Conservation (phyloP, 805 yeast genomes). For the Teunomyces pallodes region DNA sequence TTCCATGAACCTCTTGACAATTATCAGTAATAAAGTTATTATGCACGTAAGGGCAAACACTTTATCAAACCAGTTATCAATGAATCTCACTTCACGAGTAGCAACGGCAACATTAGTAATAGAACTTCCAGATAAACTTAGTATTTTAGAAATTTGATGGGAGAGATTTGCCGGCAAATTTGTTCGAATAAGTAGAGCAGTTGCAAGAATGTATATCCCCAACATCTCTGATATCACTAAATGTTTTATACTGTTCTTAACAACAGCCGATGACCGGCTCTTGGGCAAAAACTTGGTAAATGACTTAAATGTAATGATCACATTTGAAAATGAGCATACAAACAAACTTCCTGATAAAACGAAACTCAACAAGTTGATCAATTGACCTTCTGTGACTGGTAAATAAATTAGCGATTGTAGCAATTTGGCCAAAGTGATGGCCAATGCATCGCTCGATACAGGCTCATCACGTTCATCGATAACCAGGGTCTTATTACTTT, state of each 20-base stretch:
- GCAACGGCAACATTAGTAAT: constrained; percentile 17
- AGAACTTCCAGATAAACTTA: constrained; percentile 34
- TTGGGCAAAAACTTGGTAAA: constrained; percentile 29
- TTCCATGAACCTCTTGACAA: constrained; percentile 18
- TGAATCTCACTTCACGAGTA: constrained; percentile 41
- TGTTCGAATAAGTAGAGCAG: constrained; percentile 48
- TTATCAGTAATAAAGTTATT: constrained; percentile 26
- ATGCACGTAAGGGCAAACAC: constrained; percentile 46
- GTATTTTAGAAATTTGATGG: constrained; percentile 36
- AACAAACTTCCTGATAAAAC: constrained; percentile 58
- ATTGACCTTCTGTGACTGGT: constrained; percentile 36
- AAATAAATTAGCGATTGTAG: constrained; percentile 23
- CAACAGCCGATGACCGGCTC: constrained; percentile 11
- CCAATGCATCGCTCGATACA: constrained; percentile 43
- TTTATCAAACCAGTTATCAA: constrained; percentile 52
- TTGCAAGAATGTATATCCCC: constrained; percentile 51
- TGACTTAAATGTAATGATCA: constrained; percentile 57
- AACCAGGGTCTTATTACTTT: neutral
- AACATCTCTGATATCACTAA: constrained; percentile 43
- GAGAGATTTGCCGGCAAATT: constrained; percentile 47
- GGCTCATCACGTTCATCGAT: constrained; percentile 6
- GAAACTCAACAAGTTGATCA: constrained; percentile 47
- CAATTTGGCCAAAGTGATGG: constrained; percentile 46
- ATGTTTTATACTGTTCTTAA: constrained; percentile 34
- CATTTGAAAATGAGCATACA: constrained; percentile 63